Percentiles rank a stretch among this genome's conserved stretches.
phyloP scores from a whole-genome alignment of 2,329 filamentous ascomycete species.

The Paraconiothyrium sp. region DNA sequence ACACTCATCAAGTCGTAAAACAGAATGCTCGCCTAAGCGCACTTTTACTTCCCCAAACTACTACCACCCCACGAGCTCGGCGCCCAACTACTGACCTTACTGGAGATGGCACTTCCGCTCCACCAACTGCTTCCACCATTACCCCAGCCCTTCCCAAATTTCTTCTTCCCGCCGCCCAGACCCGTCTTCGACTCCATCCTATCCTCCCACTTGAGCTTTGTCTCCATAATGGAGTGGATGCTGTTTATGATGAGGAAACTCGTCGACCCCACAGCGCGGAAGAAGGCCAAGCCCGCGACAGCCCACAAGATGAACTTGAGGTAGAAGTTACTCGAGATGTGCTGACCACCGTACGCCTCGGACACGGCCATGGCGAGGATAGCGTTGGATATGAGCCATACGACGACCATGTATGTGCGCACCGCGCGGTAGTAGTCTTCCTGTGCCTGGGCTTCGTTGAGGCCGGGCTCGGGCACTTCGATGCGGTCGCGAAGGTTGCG shows the following conservation, averaged over 20 bases:
- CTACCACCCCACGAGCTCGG: constrained; percentile 48
- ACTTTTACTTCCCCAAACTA: constrained; percentile 19
- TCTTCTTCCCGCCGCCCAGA: constrained; percentile 38
- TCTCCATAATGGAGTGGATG: constrained; percentile 87
- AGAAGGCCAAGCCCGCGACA: constrained; percentile 85
- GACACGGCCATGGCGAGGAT: constrained; percentile 92
- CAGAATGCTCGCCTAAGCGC: background rate
- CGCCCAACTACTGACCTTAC: constrained; percentile 47
- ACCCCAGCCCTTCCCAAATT: constrained; percentile 41
- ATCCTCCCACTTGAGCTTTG: constrained; percentile 70
- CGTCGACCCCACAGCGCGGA: constrained; percentile 83
- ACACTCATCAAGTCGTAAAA: constrained; percentile 12
- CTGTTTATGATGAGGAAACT: constrained; percentile 86
- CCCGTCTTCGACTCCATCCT: constrained; percentile 44
- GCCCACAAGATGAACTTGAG: constrained; percentile 92
- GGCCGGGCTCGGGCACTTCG: constrained; percentile 72
- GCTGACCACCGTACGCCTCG: constrained; percentile 79
- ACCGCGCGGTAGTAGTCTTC: constrained; percentile 99
- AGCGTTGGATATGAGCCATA: constrained; percentile 93
- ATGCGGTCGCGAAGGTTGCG: constrained; percentile 94
- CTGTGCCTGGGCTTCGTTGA: constrained; percentile 83
- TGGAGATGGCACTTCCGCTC: constrained; percentile 47
- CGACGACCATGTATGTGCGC: constrained; percentile 95
- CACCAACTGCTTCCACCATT: constrained; percentile 50
- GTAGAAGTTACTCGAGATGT: constrained; percentile 86